Evolutionary conservation across 2,329 filamentous ascomycete genomes (phyloP), one percentile per base, ranked within the genome.

Genomic region (Karstenula rhodostoma): DNA sequence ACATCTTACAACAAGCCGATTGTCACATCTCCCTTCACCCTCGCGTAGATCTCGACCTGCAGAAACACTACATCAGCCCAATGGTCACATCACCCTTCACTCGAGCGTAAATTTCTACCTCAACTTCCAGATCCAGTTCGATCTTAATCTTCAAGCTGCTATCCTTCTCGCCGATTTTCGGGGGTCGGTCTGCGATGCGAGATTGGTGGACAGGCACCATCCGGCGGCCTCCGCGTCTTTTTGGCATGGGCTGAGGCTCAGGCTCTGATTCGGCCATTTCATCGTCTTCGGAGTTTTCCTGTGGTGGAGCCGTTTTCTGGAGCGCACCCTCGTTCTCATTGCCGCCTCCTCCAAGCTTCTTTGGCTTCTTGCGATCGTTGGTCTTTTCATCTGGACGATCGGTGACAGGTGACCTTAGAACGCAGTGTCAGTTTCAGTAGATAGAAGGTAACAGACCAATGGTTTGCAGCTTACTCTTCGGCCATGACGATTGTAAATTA

Each of bases 71-170:
- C 68, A 71, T 71, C 66, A 73, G 63, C 62, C 69, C 68, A 58
- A 73, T 73, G 12, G 69, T 74, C 57, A 74, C 63, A 63, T 75
- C 72, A 58, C 72, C 72, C 66, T 74, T 73, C 48, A 75, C 33
- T 37, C 33, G 33, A 37, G 33, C 33, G 33, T 73, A 73, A 35
- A 74, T 60, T 48, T 73, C 70, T 65, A 74, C 72, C 69, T 74
- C 70, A 51, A 72, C 69, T 67, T 73, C 70, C 50, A 73, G 71
- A 72, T 80, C 78, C 60, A 80, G 56, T 69, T 80, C 77, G 61
- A 80, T 78, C 69, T 79, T 78, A 65, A 80, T 77, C 69, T 79
- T 79, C 66, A 79, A 63, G 60, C 69, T 74, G 65, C 75, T 78
- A 56, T 78, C 77, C 64, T 76, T 69, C 51, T 69, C 69, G 61